Evolutionary conservation across 1,284 basidiomycete genomes (phyloP), one percentile per base, ranked within the genome.

Genomic region (Peniophora sp.): DNA sequence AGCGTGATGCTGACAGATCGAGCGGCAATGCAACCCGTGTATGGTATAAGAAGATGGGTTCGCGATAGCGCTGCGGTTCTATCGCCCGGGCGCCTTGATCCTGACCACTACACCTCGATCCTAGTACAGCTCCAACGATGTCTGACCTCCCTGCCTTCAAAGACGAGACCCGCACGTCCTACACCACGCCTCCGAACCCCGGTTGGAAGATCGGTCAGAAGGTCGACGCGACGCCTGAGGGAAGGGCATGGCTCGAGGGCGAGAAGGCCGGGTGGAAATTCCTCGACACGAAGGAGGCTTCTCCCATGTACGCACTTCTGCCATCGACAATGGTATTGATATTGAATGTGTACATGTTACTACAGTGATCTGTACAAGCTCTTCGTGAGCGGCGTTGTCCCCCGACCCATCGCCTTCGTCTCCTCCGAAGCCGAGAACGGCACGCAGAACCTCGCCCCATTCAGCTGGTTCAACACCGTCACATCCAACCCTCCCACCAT

Each of bases 331-430:
- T n/a, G n/a, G n/a, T n/a, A n/a, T n/a, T n/a, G n/a, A n/a, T n/a
- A n/a, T 5, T 22, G 3, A 9, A 24, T 10, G 2, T 37, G 22
- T 17, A n/a, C 44, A 41, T 20, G 36, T 3, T 10, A 35, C 18
- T 24, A n/a, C 2, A 63, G 64, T 3, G 22, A 24, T 24, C 6
- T 45, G 20, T 65, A 64, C 46, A 23, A 47, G 49, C 62, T 90
- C 54, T 68, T 89, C 68, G 86, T 82, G 24, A 83, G 82, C 39
- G 79, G 77, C 1, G 77, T 88, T 51, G 67, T 81, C 34, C 88
- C 87, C 12, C 75, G 88, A 39, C 88, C 88, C 2, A 79, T 89
- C 52, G 87, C 83, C 0, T 80, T 91, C 54, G 77, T 89, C 15
- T 88, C 86, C 3, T 79, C 83, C 11, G 53, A 85, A 17, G 76